A percentile compares a stretch with the other conserved stretches of the same genome.
These are phyloP conservation scores for bread wheat (Triticum aestivum) DNA, from an alignment of 176 grass and related monocot genomes.

Conservation along the genomic window DNA sequence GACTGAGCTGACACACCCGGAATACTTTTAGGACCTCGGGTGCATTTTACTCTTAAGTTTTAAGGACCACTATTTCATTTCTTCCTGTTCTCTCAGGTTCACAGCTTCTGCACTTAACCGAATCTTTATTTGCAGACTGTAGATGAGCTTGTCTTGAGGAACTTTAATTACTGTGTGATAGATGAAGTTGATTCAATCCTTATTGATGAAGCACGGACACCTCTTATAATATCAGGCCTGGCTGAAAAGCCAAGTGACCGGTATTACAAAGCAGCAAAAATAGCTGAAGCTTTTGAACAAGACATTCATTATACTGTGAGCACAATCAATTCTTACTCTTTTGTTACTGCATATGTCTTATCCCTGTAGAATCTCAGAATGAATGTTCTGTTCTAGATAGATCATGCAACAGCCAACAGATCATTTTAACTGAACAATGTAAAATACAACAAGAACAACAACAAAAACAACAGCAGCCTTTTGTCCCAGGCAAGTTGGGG, in stretches of 20 bases:
- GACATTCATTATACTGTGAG: slow-evolving; percentile 98
- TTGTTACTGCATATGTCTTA: slow-evolving; percentile 8
- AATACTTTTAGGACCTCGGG: neutral
- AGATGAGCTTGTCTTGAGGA: slow-evolving; percentile 94
- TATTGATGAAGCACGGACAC: slow-evolving; percentile 98
- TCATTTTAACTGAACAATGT: neutral
- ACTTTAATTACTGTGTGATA: slow-evolving; percentile 99
- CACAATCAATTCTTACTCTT: slow-evolving; percentile 19
- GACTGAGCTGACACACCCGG: neutral
- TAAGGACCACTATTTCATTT: neutral
- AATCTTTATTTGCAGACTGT: slow-evolving; percentile 67
- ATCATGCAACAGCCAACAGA: neutral
- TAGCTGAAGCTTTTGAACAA: slow-evolving; percentile 84
- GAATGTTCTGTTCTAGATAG: slow-evolving; percentile 13
- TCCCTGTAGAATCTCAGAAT: slow-evolving; percentile 21
- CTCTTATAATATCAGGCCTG: slow-evolving; percentile 94
- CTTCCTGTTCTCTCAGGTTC: neutral
- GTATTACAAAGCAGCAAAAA: slow-evolving; percentile 96
- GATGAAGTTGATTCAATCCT: slow-evolving; percentile 99
- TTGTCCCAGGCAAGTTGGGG: neutral
- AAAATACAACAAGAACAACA: neutral
- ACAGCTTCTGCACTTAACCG: slow-evolving; percentile 12
- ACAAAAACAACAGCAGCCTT: neutral
- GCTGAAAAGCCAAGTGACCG: slow-evolving; percentile 92
- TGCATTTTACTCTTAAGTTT: neutral